phyloP scores from a whole-genome alignment of 169 alveolate species.

The Eimeria zaria region DNA sequence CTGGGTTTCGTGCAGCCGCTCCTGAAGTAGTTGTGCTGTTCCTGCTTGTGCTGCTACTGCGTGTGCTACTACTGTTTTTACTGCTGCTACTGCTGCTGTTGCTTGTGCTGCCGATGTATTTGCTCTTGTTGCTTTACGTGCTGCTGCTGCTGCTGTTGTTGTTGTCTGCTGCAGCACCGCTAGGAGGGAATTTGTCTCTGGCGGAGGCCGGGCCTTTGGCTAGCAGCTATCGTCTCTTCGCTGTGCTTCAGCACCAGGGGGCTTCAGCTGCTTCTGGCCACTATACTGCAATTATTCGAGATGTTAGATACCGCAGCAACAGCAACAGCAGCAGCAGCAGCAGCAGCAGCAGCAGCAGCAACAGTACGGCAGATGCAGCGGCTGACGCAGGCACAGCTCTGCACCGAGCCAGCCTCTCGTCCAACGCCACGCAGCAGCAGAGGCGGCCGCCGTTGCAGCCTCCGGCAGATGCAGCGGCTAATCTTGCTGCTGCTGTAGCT shows the following conservation, averaged over 20 bases:
- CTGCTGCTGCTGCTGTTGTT: not conserved
- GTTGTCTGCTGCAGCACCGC: constrained; percentile 6
- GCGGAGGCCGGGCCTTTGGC: constrained; percentile 43
- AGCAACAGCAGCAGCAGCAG: constrained; percentile 34
- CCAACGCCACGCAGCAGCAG: not conserved
- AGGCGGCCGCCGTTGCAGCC: not conserved
- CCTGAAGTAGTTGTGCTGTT: no score
- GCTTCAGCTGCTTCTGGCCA: constrained; percentile 82
- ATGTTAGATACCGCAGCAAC: constrained; percentile 43
- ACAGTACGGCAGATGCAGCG: not conserved
- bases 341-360: constrained; percentile 30
- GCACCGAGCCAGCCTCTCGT: not conserved
- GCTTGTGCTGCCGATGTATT: no score
- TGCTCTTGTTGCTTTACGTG: no score
- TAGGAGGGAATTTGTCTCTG: constrained; percentile 52
- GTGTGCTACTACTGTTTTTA: no score
- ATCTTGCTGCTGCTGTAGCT: not conserved
- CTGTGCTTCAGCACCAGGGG: constrained; percentile 80
- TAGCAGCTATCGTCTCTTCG: constrained; percentile 63
- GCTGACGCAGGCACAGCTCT: not conserved
- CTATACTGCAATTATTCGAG: constrained; percentile 77
- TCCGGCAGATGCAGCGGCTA: not conserved
- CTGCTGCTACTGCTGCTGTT: not conserved
- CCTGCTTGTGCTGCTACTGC: no score
- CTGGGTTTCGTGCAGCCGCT: no score